Evolutionary conservation across 106 monocot species (phyloP).

Genomic region (Acanthochlamys bracteata): DNA sequence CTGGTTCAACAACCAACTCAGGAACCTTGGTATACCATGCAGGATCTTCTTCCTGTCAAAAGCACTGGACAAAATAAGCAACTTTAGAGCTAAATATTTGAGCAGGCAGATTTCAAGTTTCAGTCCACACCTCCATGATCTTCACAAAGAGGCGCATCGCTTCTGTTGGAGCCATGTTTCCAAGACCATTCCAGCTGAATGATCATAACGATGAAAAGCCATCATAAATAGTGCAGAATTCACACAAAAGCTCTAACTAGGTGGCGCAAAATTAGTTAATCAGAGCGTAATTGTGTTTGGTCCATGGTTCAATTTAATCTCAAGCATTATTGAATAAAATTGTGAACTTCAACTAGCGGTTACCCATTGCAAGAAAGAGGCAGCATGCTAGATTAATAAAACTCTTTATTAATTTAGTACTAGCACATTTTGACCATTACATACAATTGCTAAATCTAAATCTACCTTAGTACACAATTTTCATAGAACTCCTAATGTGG

Average conservation of each 20-base stretch:
- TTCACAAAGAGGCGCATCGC: conserved; percentile 99
- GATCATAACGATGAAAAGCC: conserved; percentile 1
- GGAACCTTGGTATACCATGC: conserved; percentile 82
- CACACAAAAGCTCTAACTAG: not conserved
- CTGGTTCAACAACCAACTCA: conserved; percentile 41
- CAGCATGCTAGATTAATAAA: no score
- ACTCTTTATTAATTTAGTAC: no score
- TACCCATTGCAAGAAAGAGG: no score
- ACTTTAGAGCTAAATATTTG: not conserved
- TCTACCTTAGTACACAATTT: no score
- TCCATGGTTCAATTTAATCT: no score
- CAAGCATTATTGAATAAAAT: no score
- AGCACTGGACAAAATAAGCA: conserved; percentile 10
- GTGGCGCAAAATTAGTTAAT: not conserved
- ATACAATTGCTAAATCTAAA: no score
- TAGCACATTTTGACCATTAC: no score
- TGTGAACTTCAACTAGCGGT: no score
- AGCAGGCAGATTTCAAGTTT: conserved; percentile 2
- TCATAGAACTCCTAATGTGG: no score
- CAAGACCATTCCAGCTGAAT: conserved; percentile 97
- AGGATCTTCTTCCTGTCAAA: conserved; percentile 89
- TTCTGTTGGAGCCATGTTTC: conserved; percentile 90
- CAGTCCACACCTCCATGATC: conserved; percentile 69
- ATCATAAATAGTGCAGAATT: conserved; percentile 1
- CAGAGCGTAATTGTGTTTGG: not conserved